Evolutionary conservation across 257 asterid genomes (phyloP).

Genomic region (Scutellaria galericulata): DNA sequence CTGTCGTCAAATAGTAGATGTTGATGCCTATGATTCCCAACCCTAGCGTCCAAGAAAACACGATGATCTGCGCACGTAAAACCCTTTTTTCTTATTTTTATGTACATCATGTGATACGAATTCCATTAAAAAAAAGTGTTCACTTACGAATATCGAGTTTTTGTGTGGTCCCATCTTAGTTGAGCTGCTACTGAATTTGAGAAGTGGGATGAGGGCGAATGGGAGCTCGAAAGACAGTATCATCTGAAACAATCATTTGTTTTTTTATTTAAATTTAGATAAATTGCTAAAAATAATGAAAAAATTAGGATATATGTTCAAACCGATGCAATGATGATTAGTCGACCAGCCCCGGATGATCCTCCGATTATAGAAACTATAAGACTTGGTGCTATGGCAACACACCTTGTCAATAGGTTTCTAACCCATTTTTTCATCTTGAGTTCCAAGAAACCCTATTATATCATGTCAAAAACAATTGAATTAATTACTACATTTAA

Average conservation of each 20-base stretch:
- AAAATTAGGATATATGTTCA: slow-evolving; percentile 2
- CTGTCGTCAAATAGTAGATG: slow-evolving; percentile 70
- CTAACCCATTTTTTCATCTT: slow-evolving; percentile 80
- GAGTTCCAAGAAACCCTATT: slow-evolving; percentile 85
- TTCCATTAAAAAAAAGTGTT: too few species aligned
- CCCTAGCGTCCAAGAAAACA: slow-evolving; percentile 80
- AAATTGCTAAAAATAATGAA: not conserved
- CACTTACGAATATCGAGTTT: slow-evolving; percentile 81
- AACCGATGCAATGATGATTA: slow-evolving; percentile 93
- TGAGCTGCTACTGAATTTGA: slow-evolving; percentile 74
- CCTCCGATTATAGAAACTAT: slow-evolving; percentile 87
- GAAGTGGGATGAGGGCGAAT: slow-evolving; percentile 78
- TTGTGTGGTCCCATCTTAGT: slow-evolving; percentile 89
- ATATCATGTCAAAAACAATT: not conserved
- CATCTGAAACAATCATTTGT: slow-evolving; percentile 54
- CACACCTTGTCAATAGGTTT: slow-evolving; percentile 75
- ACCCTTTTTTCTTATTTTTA: too few species aligned
- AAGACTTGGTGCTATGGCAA: slow-evolving; percentile 89
- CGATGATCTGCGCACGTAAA: slow-evolving; percentile 44
- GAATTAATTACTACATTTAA: not conserved
- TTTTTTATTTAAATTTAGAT: not conserved
- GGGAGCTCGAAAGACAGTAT: slow-evolving; percentile 93
- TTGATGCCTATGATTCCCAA: slow-evolving; percentile 89
- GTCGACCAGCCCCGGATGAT: slow-evolving; percentile 79
- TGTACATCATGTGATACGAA: too few species aligned